Evolutionary conservation across 1,284 basidiomycete species (phyloP), one percentile per base, ranked within the genome.

Genomic region (Ganoderma lucidum): DNA sequence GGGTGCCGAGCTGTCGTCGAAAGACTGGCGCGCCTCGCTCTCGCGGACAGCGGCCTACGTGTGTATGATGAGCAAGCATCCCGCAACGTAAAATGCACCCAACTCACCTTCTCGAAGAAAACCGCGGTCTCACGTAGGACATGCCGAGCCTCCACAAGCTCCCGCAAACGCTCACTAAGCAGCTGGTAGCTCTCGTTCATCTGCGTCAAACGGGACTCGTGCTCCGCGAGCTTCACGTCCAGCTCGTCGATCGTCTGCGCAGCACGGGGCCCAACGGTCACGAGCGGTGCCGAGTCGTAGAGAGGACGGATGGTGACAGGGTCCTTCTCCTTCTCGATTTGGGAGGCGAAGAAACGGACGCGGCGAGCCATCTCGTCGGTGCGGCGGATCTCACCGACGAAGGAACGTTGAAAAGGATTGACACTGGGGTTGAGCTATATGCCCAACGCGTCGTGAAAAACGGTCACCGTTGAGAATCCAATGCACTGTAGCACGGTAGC

Each of bases 351-450:
- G 81, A 99, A 98, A 62, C 96, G 92, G 62, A 98, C 90, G 42
- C 96, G 93, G 72, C 98, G 93, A 35, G 95, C 92, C 93, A 98
- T 97, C 79, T 99, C 97, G 79, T 98, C 96, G 67, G 98, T 89
- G 70, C 95, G 91, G 56, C 97, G 92, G 74, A 99, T 96, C 80
- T 98, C 97, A 59, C 93, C 93, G 70, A 98, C 96, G 80, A 97
- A 99, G 6, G 97, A 96, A 73, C 98, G 95, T 87, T 99, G 98
- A 85, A 99, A 99, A 30, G 97, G 94, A 80, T 97, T 98, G 74
- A 99, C 91, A 70, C 91, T 90, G 19, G 97, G 95, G 81, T 99
- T 99, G 77, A 99, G 86, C 96, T 98, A 32, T n/a, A 14, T 44
- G 32, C n/a, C 15, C 14, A 10, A 55, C 5, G 0, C 30, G 58